phyloP scores from a whole-genome alignment of 2,329 filamentous ascomycete species.

The Talaromyces islandicus region DNA sequence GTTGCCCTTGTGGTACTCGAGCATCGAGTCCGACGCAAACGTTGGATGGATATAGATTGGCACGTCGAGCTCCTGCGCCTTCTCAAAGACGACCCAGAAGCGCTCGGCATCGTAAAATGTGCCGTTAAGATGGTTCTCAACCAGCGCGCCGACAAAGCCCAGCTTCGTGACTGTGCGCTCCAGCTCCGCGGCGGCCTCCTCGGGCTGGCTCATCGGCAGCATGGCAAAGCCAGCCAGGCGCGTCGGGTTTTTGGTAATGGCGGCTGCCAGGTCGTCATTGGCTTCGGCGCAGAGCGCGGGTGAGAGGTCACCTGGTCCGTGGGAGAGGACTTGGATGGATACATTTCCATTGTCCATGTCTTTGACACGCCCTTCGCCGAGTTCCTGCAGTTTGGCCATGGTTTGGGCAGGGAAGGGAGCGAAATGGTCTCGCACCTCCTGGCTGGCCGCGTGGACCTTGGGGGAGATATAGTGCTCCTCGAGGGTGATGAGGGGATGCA shows the following conservation, averaged over 20 bases:
- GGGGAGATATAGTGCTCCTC: constrained; percentile 16
- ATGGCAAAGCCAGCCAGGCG: constrained; percentile 40
- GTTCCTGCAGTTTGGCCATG: constrained; percentile 10
- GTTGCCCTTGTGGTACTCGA: constrained; percentile 33
- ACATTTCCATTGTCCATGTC: constrained; percentile 11
- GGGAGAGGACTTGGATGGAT: constrained; percentile 13
- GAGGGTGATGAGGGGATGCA: constrained; percentile 16
- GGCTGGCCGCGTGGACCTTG: constrained; percentile 9
- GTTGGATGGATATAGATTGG: constrained; percentile 49
- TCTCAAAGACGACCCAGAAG: constrained; percentile 39
- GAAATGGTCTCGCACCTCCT: constrained; percentile 12
- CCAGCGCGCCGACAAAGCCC: constrained; percentile 43
- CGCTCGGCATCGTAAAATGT: constrained; percentile 39
- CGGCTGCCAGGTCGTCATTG: constrained; percentile 28
- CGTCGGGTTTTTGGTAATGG: constrained; percentile 24
- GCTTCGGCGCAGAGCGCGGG: constrained; percentile 8
- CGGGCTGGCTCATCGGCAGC: constrained; percentile 35
- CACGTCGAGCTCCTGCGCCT: constrained; percentile 41
- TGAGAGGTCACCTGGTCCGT: constrained; percentile 12
- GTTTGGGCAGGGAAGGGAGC: constrained; percentile 12
- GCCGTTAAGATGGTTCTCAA: constrained; percentile 37
- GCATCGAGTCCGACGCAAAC: constrained; percentile 33
- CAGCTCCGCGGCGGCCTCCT: constrained; percentile 30
- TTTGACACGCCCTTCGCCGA: constrained; percentile 9
- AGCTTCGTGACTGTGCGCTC: constrained; percentile 35